Evolutionary conservation across 257 asterid genomes (phyloP), one percentile per base, ranked within the genome.

Genomic region (Rauvolfia tetraphylla): DNA sequence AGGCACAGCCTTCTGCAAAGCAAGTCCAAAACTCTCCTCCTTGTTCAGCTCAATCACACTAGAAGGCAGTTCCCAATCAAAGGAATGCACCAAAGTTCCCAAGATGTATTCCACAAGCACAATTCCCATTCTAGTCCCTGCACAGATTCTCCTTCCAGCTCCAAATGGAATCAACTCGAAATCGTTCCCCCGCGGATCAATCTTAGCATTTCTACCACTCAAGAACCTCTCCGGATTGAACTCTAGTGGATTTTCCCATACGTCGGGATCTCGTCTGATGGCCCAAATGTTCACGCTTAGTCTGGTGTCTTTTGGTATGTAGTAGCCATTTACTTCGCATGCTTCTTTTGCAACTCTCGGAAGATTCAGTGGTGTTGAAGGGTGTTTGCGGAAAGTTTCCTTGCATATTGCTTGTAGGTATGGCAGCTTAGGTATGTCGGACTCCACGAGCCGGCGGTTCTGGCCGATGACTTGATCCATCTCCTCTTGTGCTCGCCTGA

Each of bases 261-360:
- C 86, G 2, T 78, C 23, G 0, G 89, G 86, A 18, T 88, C 89
- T 76, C 89, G 75, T 36, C 92, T 89, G 14, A 88, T 88, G 0
- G 92, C 90, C 92, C 92, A 86, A 58, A 86, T 86, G 78, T 88
- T 86, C 18, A 88, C 89, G 11, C 84, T 83, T 10, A 88, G 84
- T 38, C 86, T 73, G 0, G 90, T 88, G 44, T 79, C 69, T 65
- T 86, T 78, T 0, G 89, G 90, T 78, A 88, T 86, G 77, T 81
- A 73, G 49, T 81, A 81, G 1, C 88, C 92, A 36, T 84, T 59
- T 10, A 88, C 83, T 8, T 12, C 63, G 58, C 92, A 88, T 1
- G 83, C 76, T 3, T 84, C 78, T 0, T 73, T 36, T 6, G 89
- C 39, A 27, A 86, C 27, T 10, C 89, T 76, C 1, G 90, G 92